These are phyloP conservation scores for Nakaseomyces bracarensis DNA, from an alignment of 1,139 yeast species.

Conservation along the genomic window DNA sequence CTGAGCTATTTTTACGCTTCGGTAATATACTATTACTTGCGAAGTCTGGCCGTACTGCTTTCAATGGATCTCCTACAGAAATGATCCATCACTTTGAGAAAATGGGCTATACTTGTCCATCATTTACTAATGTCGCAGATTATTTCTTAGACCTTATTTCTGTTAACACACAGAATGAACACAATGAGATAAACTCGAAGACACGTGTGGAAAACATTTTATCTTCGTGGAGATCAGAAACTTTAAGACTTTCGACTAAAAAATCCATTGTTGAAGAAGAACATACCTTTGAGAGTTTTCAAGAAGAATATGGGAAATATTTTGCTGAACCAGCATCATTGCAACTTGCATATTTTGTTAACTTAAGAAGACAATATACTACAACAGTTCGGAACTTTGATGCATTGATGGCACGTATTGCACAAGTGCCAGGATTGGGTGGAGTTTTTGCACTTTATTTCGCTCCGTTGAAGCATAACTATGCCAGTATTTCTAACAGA, in stretches of 20 bases:
- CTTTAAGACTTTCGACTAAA: not conserved
- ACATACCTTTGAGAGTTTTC: conserved; percentile 10
- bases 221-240: conserved; percentile 38
- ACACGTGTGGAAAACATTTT: conserved; percentile 43
- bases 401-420: conserved; percentile 55
- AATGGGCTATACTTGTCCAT: conserved; percentile 49
- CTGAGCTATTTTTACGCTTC: conserved; percentile 52
- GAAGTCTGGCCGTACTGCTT: conserved; percentile 65
- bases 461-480: conserved; percentile 55
- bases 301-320: conserved; percentile 17
- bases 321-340: conserved; percentile 30
- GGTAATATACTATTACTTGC: conserved; percentile 62
- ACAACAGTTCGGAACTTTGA: conserved; percentile 56
- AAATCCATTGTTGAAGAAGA: not conserved
- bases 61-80: conserved; percentile 43
- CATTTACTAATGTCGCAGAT: conserved; percentile 62
- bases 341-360: conserved; percentile 35
- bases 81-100: conserved; percentile 39
- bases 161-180: conserved; percentile 27
- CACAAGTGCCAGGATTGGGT: conserved; percentile 59
- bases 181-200: conserved; percentile 21
- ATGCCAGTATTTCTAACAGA: conserved; percentile 55
- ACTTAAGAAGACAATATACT: conserved; percentile 40
- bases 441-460: conserved; percentile 60
- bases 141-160: conserved; percentile 64